phyloP scores from a whole-genome alignment of 2,329 filamentous ascomycete genomes.

The Fusarium dimerum region DNA sequence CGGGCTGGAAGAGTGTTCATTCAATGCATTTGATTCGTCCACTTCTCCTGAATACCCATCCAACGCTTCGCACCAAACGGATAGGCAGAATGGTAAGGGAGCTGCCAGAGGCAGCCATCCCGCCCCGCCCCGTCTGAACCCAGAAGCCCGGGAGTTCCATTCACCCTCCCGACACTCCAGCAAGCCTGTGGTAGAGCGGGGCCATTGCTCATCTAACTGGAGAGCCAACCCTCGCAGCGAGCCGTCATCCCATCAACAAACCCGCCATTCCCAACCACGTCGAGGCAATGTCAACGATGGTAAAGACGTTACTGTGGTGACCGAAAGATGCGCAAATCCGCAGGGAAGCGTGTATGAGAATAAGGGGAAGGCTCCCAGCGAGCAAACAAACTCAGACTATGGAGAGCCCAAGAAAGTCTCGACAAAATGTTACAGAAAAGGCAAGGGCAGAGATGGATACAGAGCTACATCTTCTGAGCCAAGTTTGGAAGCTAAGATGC shows the following conservation, averaged over 20 bases:
- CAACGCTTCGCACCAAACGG: slow-evolving; percentile 2
- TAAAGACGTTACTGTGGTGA: background rate
- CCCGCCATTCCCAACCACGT: background rate
- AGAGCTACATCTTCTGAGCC: background rate
- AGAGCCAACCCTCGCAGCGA: background rate
- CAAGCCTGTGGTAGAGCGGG: background rate
- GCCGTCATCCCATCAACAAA: background rate
- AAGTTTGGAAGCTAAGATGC: background rate
- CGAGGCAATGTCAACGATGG: background rate
- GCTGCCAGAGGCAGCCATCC: background rate
- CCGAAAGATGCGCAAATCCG: background rate
- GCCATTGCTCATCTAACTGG: background rate
- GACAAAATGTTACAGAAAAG: slow-evolving; percentile 18
- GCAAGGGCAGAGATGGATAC: slow-evolving; percentile 10
- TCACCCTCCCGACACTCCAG: slow-evolving; percentile 17
- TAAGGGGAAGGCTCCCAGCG: background rate
- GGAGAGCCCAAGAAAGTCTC: slow-evolving; percentile 14
- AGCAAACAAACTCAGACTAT: background rate
- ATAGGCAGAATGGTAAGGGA: background rate
- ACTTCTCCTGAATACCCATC: slow-evolving; percentile 17
- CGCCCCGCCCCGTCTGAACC: slow-evolving; percentile 16
- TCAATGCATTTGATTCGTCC: slow-evolving; percentile 4
- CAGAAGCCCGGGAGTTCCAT: slow-evolving; percentile 23
- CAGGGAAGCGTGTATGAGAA: slow-evolving; percentile 5
- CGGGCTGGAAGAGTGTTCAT: slow-evolving; percentile 14